Evolutionary conservation across 495 filamentous ascomycete species (phyloP), one percentile per base, ranked within the genome.

Genomic region (Lasiosphaeriaceae sp.): DNA sequence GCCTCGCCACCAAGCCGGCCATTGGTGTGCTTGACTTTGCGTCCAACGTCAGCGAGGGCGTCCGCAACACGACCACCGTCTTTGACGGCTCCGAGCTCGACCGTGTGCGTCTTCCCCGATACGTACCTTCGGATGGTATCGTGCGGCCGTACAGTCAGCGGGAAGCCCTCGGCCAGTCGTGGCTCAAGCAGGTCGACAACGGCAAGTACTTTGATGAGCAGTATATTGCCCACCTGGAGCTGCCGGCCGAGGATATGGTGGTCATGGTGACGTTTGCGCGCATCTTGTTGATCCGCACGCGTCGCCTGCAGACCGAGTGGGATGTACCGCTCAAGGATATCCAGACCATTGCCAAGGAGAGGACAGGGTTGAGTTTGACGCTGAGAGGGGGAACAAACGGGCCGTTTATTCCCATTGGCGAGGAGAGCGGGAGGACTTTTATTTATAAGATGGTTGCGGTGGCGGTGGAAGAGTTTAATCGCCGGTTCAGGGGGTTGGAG

Each of bases 51-150:
- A 90, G 90, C 19, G 94, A 98, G 75, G 94, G 94, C 55, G 92
- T 98, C 41, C 90, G 93, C 63, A 98, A 98, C 73, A 98, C 94
- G 8, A 98, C 94, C 7, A 98, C 95, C 0, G 93, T 98, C 35
- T 98, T 98, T 68, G 94, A 98, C 64, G 86, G 87, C 35, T 87
- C 95, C 48, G 94, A 94, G 41, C 85, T 98, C 6, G 94, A 98
- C 61, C 89, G 95, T 53, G 92, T 97, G 17, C 88, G 94, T 29
- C 78, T 96, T 22, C 88, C 94, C 6, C 87, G 94, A 43, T 96
- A 96, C 74, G 89, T 98, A 55, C 89, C 90, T 19, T 82, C 85
- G 37, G 94, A 97, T 67, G 94, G 92, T 34, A 88, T 97, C 56
- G 92, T 98, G 19, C 87, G 94, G 6, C 95, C 94, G 6, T 98